phyloP scores from a whole-genome alignment of 2,329 filamentous ascomycete genomes.

The Blastomyces percursus region DNA sequence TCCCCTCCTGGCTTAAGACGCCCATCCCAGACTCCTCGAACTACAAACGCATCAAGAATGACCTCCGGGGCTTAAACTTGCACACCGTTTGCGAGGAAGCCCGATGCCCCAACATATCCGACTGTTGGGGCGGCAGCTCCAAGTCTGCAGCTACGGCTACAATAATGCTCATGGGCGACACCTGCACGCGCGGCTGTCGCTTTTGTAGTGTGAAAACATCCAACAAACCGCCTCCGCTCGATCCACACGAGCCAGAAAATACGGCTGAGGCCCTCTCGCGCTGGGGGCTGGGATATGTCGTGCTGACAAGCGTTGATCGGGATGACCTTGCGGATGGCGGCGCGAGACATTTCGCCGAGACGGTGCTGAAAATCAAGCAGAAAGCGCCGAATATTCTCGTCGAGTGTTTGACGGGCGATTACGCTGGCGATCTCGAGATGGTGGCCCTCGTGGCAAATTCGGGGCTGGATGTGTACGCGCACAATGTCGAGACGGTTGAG shows the following conservation, averaged over 20 bases:
- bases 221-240: conserved; percentile 63
- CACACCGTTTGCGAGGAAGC: conserved; percentile 98
- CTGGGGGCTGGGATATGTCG: conserved; percentile 94
- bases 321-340: conserved; percentile 87
- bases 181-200: conserved; percentile 87
- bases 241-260: conserved; percentile 93
- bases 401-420: conserved; percentile 60
- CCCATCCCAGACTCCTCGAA: conserved; percentile 77
- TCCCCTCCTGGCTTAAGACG: conserved; percentile 94
- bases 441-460: conserved; percentile 72
- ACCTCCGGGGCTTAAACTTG: conserved; percentile 75
- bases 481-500: conserved; percentile 95
- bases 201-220: conserved; percentile 96
- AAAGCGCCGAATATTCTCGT: conserved; percentile 45
- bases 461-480: conserved; percentile 89
- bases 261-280: conserved; percentile 83
- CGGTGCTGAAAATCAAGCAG: conserved; percentile 83
- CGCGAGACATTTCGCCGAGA: conserved; percentile 82
- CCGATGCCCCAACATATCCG: conserved; percentile 90
- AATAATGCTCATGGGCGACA: conserved; percentile 99
- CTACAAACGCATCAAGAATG: conserved; percentile 90
- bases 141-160: conserved; percentile 90
- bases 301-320: conserved; percentile 84
- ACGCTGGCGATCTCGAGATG: conserved; percentile 74
- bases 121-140: conserved; percentile 89